phyloP scores from a whole-genome alignment of 495 filamentous ascomycete species.

The Penicillium ucsense region DNA sequence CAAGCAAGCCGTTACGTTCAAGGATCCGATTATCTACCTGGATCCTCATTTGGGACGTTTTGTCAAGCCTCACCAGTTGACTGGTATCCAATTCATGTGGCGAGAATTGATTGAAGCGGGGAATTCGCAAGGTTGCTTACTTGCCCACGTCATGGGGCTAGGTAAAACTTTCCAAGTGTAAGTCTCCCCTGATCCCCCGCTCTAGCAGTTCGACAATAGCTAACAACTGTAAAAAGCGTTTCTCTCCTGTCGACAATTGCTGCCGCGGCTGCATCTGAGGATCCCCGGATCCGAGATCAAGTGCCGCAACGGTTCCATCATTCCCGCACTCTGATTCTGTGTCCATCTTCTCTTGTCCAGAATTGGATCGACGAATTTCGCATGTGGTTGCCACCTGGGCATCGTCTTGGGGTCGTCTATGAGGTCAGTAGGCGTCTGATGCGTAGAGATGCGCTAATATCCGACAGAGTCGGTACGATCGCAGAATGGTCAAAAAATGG shows the following conservation, averaged over 20 bases:
- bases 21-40: slow-evolving; percentile 50
- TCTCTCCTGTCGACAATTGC: slow-evolving; percentile 68
- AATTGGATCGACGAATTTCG: slow-evolving; percentile 78
- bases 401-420: slow-evolving; percentile 39
- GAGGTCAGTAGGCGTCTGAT: slow-evolving; percentile 32
- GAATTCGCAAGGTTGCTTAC: slow-evolving; percentile 60
- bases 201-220: neutral
- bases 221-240: slow-evolving; percentile 35
- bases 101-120: slow-evolving; percentile 57
- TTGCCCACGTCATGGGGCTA: slow-evolving; percentile 89
- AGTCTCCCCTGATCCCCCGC: slow-evolving; percentile 16
- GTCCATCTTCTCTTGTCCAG: slow-evolving; percentile 62
- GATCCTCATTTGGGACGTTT: slow-evolving; percentile 32
- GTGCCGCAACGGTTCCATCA: slow-evolving; percentile 53
- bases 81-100: slow-evolving; percentile 85
- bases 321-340: slow-evolving; percentile 62
- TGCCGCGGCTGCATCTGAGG: slow-evolving; percentile 48
- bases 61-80: slow-evolving; percentile 53
- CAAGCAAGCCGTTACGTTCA: slow-evolving; percentile 59
- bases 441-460: neutral
- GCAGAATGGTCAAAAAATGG: slow-evolving; percentile 51
- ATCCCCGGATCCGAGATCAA: slow-evolving; percentile 48
- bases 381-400: slow-evolving; percentile 50
- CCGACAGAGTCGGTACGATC: slow-evolving; percentile 37
- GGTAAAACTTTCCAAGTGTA: slow-evolving; percentile 87